Conservation (phyloP, 345 rosid species). For the Alliaria petiolata region DNA sequence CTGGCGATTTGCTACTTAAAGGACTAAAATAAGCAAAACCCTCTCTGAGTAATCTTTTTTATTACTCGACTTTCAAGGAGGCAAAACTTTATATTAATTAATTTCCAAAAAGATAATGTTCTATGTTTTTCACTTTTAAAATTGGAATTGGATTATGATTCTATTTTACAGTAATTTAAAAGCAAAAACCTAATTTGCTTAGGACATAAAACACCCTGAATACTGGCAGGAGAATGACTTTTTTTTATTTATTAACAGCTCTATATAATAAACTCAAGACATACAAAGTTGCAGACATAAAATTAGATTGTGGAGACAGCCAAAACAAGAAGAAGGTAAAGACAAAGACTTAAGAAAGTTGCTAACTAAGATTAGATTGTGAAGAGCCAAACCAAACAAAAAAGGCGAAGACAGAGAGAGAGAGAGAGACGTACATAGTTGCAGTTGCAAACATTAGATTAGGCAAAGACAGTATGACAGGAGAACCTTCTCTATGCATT, state of each 20-base stretch:
- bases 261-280: neutral
- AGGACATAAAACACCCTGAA: neutral
- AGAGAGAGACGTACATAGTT: neutral
- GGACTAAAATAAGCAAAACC: slow-evolving; percentile 14
- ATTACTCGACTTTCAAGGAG: slow-evolving; percentile 5
- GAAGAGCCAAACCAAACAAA: neutral
- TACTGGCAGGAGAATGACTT: neutral
- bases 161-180: neutral
- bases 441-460: neutral
- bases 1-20: neutral
- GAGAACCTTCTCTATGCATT: too few species aligned
- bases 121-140: neutral
- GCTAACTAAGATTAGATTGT: neutral
- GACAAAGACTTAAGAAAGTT: too few species aligned
- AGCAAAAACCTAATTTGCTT: neutral
- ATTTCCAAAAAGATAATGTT: neutral
- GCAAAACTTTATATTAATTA: neutral
- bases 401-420: too few species aligned
- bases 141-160: neutral
- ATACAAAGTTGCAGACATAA: neutral
- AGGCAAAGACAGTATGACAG: neutral
- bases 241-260: neutral
- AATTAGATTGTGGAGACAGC: neutral
- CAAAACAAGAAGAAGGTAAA: neutral
- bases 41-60: neutral